Conservation (phyloP, 768 basidiomycete species). For the Xerocomellus intermedius region DNA sequence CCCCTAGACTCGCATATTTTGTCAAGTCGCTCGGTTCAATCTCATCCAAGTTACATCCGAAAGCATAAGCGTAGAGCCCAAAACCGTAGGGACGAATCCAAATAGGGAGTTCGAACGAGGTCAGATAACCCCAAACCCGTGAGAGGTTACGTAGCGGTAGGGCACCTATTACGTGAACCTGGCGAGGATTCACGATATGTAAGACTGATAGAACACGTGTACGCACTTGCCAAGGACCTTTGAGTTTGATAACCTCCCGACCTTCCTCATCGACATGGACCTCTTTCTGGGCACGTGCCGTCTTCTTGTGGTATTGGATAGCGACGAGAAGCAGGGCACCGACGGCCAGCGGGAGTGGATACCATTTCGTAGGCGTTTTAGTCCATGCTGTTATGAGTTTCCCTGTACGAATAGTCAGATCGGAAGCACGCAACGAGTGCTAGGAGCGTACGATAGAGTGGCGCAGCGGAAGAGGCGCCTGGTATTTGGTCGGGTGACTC, state of each 20-base stretch:
- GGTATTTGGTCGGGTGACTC: slow-evolving; percentile 49
- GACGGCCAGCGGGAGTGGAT: slow-evolving; percentile 87
- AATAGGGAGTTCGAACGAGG: slow-evolving; percentile 87
- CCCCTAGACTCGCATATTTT: slow-evolving; percentile 84
- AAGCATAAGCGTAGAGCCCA: slow-evolving; percentile 80
- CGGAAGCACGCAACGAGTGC: background rate
- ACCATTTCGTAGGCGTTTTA: slow-evolving; percentile 91
- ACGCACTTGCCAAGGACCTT: slow-evolving; percentile 91
- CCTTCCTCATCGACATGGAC: slow-evolving; percentile 83
- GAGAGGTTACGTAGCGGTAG: slow-evolving; percentile 93
- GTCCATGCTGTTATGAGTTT: slow-evolving; percentile 77
- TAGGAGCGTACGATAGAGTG: slow-evolving; percentile 45
- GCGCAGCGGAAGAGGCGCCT: slow-evolving; percentile 34
- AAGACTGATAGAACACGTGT: background rate
- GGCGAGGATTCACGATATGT: background rate
- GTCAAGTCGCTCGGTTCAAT: slow-evolving; percentile 75
- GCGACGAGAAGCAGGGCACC: slow-evolving; percentile 85
- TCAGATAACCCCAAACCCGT: slow-evolving; percentile 95
- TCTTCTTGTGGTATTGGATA: slow-evolving; percentile 68
- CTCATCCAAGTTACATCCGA: slow-evolving; percentile 93
- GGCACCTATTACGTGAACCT: slow-evolving; percentile 97
- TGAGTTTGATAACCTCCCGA: slow-evolving; percentile 72
- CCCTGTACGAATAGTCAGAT: slow-evolving; percentile 36
- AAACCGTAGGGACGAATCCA: slow-evolving; percentile 95
- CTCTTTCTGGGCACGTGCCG: slow-evolving; percentile 49